A percentile compares a stretch with the other conserved stretches of the same genome.
Evolutionary conservation across 1,139 yeast genomes (phyloP).

Genomic region (Suhomyces kunorum): DNA sequence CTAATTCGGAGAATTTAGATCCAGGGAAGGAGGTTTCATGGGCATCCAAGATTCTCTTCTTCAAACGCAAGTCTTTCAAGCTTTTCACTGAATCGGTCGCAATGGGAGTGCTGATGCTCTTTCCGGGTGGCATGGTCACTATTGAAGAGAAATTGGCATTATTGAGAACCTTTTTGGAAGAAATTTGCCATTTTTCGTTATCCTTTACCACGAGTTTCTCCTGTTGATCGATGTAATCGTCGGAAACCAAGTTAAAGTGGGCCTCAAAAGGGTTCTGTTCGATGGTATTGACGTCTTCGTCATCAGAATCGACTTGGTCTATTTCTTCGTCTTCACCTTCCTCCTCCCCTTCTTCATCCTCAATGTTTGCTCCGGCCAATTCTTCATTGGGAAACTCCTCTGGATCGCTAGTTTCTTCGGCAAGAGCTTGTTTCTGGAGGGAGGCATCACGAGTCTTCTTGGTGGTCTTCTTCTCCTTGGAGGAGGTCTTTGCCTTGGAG

Average conservation of each 20-base stretch:
- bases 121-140: conserved; percentile 36
- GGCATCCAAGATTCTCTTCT: conserved; percentile 35
- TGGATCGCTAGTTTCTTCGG: conserved; percentile 15
- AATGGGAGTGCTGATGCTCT: conserved; percentile 14
- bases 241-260: conserved; percentile 63
- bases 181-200: conserved; percentile 31
- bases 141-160: conserved; percentile 27
- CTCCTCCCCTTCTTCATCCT: conserved; percentile 35
- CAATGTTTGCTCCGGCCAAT: conserved; percentile 20
- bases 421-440: neutral
- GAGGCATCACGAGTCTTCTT: neutral
- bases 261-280: conserved; percentile 66
- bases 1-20: conserved; percentile 22
- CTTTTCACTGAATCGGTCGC: conserved; percentile 2
- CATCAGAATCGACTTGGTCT: conserved; percentile 27
- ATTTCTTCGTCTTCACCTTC: conserved; percentile 32
- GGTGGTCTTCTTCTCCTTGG: conserved; percentile 7
- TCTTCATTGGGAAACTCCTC: conserved; percentile 37
- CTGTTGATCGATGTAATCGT: conserved; percentile 44
- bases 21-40: conserved; percentile 22
- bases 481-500: conserved; percentile 18
- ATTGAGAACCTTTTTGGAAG: conserved; percentile 18
- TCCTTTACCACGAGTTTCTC: conserved; percentile 22
- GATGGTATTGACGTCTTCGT: conserved; percentile 25
- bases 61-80: conserved; percentile 23